Conservation (phyloP, 2,329 filamentous ascomycete species). For the Cladophialophora bantiana region DNA sequence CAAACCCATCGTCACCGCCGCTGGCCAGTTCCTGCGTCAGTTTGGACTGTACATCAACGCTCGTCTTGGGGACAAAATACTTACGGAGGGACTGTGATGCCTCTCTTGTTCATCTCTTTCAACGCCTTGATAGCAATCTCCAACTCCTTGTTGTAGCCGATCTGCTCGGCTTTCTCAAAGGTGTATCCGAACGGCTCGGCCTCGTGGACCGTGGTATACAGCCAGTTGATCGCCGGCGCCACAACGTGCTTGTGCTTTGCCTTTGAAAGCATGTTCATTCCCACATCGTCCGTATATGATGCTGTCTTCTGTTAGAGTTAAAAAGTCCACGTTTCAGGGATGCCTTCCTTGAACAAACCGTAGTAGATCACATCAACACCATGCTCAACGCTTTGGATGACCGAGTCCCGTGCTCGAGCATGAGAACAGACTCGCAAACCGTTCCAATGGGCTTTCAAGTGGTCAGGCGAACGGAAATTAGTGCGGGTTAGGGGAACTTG, state of each 20-base stretch:
- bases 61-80: neutral
- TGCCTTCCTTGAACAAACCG: slow-evolving; percentile 45
- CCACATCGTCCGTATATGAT: slow-evolving; percentile 47
- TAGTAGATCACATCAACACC: slow-evolving; percentile 59
- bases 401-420: slow-evolving; percentile 53
- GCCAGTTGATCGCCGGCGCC: slow-evolving; percentile 54
- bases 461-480: neutral
- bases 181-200: slow-evolving; percentile 52
- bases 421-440: slow-evolving; percentile 51
- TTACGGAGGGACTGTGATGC: slow-evolving; percentile 53
- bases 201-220: slow-evolving; percentile 49
- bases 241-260: slow-evolving; percentile 51
- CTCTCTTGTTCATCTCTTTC: slow-evolving; percentile 55
- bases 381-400: slow-evolving; percentile 52
- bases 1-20: slow-evolving; percentile 54
- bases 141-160: slow-evolving; percentile 54
- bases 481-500: neutral
- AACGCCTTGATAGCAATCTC: slow-evolving; percentile 49
- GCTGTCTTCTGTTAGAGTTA: neutral
- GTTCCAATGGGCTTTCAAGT: slow-evolving; percentile 49
- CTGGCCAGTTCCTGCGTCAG: neutral
- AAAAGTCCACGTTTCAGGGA: neutral
- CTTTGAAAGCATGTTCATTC: slow-evolving; percentile 47
- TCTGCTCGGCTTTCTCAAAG: slow-evolving; percentile 52
- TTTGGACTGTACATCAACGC: neutral